Evolutionary conservation across 768 basidiomycete species (phyloP).

Genomic region (Auriculariales sp.): DNA sequence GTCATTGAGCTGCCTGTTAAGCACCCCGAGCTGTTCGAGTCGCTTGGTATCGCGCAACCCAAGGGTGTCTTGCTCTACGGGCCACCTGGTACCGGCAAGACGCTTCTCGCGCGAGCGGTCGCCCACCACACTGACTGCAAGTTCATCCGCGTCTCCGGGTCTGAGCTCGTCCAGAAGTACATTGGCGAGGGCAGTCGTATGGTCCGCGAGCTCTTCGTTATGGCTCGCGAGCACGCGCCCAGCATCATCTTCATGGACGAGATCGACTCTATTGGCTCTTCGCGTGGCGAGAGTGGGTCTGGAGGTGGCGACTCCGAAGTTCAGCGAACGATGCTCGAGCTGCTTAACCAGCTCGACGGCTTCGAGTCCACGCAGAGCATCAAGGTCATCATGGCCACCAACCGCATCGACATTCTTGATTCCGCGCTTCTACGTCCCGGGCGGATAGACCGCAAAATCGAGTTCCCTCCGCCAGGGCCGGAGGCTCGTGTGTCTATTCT

Average conservation of each 20-base stretch:
- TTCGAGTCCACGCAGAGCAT: slow-evolving; percentile 77
- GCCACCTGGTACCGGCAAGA: slow-evolving; percentile 94
- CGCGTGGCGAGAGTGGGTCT: slow-evolving; percentile 64
- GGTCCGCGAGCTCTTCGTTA: slow-evolving; percentile 96
- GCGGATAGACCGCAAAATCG: slow-evolving; percentile 93
- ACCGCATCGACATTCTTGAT: slow-evolving; percentile 95
- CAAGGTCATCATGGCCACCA: slow-evolving; percentile 93
- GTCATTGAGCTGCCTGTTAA: slow-evolving; percentile 97
- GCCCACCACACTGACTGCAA: slow-evolving; percentile 97
- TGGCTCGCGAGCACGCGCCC: slow-evolving; percentile 95
- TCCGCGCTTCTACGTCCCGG: slow-evolving; percentile 85
- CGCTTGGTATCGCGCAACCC: slow-evolving; percentile 91
- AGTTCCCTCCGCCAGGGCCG: slow-evolving; percentile 95
- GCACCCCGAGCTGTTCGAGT: slow-evolving; percentile 92
- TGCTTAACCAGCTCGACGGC: slow-evolving; percentile 80
- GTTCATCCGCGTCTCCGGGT: slow-evolving; percentile 90
- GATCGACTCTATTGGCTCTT: slow-evolving; percentile 93
- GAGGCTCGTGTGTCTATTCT: slow-evolving; percentile 96
- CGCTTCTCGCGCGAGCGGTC: slow-evolving; percentile 84
- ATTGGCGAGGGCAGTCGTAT: slow-evolving; percentile 94
- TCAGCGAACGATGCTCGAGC: slow-evolving; percentile 80
- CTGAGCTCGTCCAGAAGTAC: slow-evolving; percentile 94
- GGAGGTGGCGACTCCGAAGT: slow-evolving; percentile 75
- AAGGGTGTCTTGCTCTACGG: slow-evolving; percentile 94
- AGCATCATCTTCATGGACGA: slow-evolving; percentile 99